Evolutionary conservation across 768 basidiomycete genomes (phyloP), one percentile per base, ranked within the genome.

Genomic region (Trametes cingulata): DNA sequence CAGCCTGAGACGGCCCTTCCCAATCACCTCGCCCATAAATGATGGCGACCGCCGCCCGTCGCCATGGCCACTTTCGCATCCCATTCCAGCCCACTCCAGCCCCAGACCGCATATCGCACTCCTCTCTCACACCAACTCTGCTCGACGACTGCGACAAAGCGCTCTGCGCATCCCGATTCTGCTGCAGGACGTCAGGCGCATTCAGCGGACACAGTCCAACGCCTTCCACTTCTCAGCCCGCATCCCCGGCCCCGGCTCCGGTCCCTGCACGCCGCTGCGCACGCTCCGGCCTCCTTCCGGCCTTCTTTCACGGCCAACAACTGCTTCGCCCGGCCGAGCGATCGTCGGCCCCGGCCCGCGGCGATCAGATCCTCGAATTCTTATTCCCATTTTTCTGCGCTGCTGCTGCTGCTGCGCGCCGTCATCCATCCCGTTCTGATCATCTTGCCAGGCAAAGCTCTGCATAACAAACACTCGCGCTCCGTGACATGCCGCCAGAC

Each of bases 51-150:
- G 46, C 46, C 27, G 22, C 58, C 55, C 51, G 61, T 67, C 59
- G 67, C 64, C 66, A 64, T 67, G 66, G 65, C 62, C 65, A 62
- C 66, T 58, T 57, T 54, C 35, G 37, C 49, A n/a, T 5, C 1
- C 17, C 40, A 41, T 24, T 33, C 50, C 50, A 45, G 52, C 43
- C 50, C 49, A 27, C 29, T 50, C 56, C 43, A 59, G 58, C 48
- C 62, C 45, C 36, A 20, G 29, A 5, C 29, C 29, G 29, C 29
- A 33, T 10, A 5, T 33, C 27, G 6, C 46, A 1, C 37, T 27
- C 47, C 45, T 39, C 27, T 13, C 53, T 19, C n/a, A 22, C 27
- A 33, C 19, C 25, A 43, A 8, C 37, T 19, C 55, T 14, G 19
- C 14, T 15, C 43, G 8, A 12, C 35, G 19, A 20, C 27, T 6